Conservation (phyloP, 768 basidiomycete genomes). For the Erythrobasidium yunnanense region DNA sequence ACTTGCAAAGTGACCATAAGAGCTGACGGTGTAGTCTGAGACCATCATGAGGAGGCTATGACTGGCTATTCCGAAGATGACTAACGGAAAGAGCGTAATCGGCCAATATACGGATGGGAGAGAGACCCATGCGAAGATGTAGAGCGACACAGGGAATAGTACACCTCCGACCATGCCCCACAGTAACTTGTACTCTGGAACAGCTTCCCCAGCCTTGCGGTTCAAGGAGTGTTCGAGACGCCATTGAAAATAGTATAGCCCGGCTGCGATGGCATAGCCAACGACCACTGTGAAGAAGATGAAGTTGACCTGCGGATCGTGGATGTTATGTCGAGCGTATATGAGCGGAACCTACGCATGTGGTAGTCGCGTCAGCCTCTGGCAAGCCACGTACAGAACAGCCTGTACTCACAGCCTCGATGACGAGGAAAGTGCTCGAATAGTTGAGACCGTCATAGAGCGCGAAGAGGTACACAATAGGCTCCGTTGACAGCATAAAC, state of each 20-base stretch:
- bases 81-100: constrained; percentile 10
- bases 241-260: not conserved
- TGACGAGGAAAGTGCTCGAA: constrained; percentile 23
- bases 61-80: constrained; percentile 17
- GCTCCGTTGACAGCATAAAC: constrained; percentile 26
- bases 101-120: constrained; percentile 20
- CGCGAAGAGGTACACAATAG: constrained; percentile 25
- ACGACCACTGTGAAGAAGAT: constrained; percentile 27
- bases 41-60: constrained; percentile 22
- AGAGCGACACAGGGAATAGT: constrained; percentile 17
- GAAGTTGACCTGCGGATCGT: constrained; percentile 21
- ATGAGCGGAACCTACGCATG: constrained; percentile 26
- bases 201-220: not conserved
- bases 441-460: constrained; percentile 28
- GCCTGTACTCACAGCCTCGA: too few relatives aligned
- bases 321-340: constrained; percentile 9
- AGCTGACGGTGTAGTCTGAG: not conserved
- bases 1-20: not conserved
- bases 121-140: constrained; percentile 27
- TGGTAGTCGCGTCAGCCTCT: too few relatives aligned
- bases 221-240: not conserved
- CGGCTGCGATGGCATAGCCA: constrained; percentile 15
- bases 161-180: constrained; percentile 22
- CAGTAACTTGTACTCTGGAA: constrained; percentile 21
- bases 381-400: too few relatives aligned